These are phyloP conservation scores for Nidularia sp. DNA, from an alignment of 768 basidiomycete genomes.

Conservation along the genomic window DNA sequence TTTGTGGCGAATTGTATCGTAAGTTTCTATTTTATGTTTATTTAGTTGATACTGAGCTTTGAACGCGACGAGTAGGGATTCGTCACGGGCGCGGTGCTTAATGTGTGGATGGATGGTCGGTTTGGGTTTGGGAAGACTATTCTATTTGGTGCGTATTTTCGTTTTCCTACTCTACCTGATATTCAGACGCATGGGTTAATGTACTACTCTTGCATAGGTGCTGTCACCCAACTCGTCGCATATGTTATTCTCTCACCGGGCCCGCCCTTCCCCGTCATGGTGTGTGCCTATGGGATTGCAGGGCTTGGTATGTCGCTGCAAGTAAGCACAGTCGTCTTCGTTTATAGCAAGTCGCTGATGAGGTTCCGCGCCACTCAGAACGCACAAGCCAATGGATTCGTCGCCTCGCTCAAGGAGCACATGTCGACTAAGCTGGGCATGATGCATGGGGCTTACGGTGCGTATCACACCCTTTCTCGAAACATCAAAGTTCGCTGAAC, in stretches of 20 bases:
- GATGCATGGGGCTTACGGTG: constrained; percentile 47
- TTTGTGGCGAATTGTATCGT: constrained; percentile 34
- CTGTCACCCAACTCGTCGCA: constrained; percentile 34
- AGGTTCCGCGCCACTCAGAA: constrained; percentile 25
- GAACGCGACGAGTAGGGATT: constrained; percentile 32
- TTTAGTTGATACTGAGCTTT: background rate
- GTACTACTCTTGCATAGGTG: constrained; percentile 20
- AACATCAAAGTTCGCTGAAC: background rate
- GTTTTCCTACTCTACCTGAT: too few relatives aligned
- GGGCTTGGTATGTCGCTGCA: constrained; percentile 49
- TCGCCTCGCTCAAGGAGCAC: constrained; percentile 41
- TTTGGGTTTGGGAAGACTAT: constrained; percentile 45
- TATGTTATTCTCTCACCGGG: constrained; percentile 41
- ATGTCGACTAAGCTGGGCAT: constrained; percentile 47
- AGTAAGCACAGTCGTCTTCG: constrained; percentile 14
- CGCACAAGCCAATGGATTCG: constrained; percentile 50
- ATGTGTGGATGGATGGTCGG: constrained; percentile 40
- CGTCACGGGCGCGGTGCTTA: constrained; percentile 39
- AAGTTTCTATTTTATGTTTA: background rate
- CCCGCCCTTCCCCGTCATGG: constrained; percentile 51
- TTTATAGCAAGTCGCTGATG: background rate
- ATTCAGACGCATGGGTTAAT: background rate
- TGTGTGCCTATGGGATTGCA: constrained; percentile 36
- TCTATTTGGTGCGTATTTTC: background rate
- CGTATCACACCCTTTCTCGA: background rate